A percentile compares a stretch with the other conserved stretches of the same genome.
Evolutionary conservation across 1,284 basidiomycete genomes (phyloP).

Genomic region (Melampsora abietis-canadensis): DNA sequence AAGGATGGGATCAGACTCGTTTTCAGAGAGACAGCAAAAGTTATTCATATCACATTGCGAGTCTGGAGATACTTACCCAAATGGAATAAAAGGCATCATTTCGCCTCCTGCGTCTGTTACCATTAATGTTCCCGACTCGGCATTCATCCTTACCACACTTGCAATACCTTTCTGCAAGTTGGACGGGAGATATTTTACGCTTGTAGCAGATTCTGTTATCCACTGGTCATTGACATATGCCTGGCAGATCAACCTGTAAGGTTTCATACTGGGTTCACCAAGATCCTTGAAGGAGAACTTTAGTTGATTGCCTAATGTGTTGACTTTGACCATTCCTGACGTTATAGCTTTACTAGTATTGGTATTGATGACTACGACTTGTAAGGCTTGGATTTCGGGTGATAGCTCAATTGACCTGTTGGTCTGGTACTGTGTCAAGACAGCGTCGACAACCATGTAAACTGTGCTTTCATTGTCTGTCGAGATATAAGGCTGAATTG

Average conservation of each 20-base stretch:
- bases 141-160: slow-evolving; percentile 10
- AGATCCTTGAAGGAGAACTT: slow-evolving; percentile 16
- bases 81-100: slow-evolving; percentile 24
- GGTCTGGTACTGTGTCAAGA: slow-evolving; percentile 21
- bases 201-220: slow-evolving; percentile 4
- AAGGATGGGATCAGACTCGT: too few species aligned
- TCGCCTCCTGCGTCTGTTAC: slow-evolving; percentile 12
- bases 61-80: slow-evolving; percentile 19
- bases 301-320: slow-evolving; percentile 19
- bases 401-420: slow-evolving; percentile 17
- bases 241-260: slow-evolving; percentile 18
- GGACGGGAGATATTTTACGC: slow-evolving; percentile 15
- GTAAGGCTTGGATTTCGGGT: not conserved
- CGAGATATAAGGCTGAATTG: slow-evolving; percentile 18
- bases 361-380: slow-evolving; percentile 34
- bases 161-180: not conserved
- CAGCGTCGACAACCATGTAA: slow-evolving; percentile 23
- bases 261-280: slow-evolving; percentile 21
- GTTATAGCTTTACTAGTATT: slow-evolving; percentile 30
- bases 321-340: slow-evolving; percentile 25
- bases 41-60: too few species aligned
- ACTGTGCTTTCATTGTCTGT: slow-evolving; percentile 6
- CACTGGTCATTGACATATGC: slow-evolving; percentile 29
- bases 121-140: slow-evolving; percentile 25
- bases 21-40: too few species aligned